Conservation (phyloP, 2,329 filamentous ascomycete genomes). For the Epichloe sibirici region DNA sequence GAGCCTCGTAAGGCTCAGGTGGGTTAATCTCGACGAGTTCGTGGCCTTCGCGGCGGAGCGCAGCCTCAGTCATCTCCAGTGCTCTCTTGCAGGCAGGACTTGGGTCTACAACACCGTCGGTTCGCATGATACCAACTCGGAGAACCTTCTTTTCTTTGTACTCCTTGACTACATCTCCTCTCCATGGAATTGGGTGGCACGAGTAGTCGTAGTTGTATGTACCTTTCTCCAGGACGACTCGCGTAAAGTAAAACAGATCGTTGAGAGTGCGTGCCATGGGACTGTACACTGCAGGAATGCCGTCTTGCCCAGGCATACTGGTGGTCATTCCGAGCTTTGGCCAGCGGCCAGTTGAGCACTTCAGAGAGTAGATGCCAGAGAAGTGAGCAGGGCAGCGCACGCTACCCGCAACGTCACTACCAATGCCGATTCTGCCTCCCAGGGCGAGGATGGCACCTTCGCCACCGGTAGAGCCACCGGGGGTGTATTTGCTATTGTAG, state of each 20-base stretch:
- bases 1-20: slow-evolving; percentile 61
- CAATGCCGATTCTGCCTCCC: slow-evolving; percentile 77
- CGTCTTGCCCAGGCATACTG: slow-evolving; percentile 87
- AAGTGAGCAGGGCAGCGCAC: slow-evolving; percentile 82
- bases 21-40: slow-evolving; percentile 53
- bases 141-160: slow-evolving; percentile 50
- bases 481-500: slow-evolving; percentile 71
- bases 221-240: slow-evolving; percentile 63
- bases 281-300: slow-evolving; percentile 77
- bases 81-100: slow-evolving; percentile 74
- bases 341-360: slow-evolving; percentile 84
- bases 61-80: slow-evolving; percentile 55
- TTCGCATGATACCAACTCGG: slow-evolving; percentile 64
- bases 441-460: slow-evolving; percentile 74
- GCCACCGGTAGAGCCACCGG: slow-evolving; percentile 79
- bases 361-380: slow-evolving; percentile 75
- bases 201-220: slow-evolving; percentile 84
- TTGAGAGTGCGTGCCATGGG: slow-evolving; percentile 81
- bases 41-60: slow-evolving; percentile 61
- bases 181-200: slow-evolving; percentile 77
- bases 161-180: slow-evolving; percentile 45
- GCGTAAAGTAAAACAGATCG: slow-evolving; percentile 76
- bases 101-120: slow-evolving; percentile 74
- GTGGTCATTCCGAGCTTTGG: slow-evolving; percentile 74
- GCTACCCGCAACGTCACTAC: slow-evolving; percentile 82